A percentile compares a stretch with the other conserved stretches of the same genome.
Evolutionary conservation across 176 grass and related monocot species (phyloP).

Genomic region (Oryza rufipogon): DNA sequence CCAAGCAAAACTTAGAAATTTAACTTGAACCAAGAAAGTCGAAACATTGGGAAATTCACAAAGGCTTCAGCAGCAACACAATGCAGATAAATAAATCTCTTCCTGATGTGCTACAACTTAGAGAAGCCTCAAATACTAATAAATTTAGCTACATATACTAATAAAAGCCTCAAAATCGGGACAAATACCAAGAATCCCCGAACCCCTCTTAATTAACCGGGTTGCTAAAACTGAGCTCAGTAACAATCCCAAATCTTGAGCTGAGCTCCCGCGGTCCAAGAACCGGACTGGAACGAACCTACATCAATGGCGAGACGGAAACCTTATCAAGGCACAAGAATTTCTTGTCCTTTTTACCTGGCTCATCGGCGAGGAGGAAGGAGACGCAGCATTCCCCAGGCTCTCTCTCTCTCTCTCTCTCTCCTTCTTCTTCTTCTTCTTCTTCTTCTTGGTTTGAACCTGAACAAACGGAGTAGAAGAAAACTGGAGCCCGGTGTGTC

Average conservation of each 20-base stretch:
- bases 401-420: too few relatives aligned
- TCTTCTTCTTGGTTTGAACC: background rate
- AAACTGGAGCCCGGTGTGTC: background rate
- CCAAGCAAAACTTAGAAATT: background rate
- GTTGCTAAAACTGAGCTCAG: background rate
- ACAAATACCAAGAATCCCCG: slow-evolving; percentile 3
- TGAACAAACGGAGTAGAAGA: background rate
- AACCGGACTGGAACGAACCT: slow-evolving; percentile 4
- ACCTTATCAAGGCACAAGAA: background rate
- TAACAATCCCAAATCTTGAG: slow-evolving; percentile 2
- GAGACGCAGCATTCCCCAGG: background rate
- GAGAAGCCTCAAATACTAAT: too few relatives aligned
- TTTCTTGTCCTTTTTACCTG: slow-evolving; percentile 24
- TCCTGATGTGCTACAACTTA: background rate
- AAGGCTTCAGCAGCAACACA: background rate
- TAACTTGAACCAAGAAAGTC: background rate
- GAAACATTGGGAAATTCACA: background rate
- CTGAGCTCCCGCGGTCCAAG: background rate
- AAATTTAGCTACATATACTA: background rate
- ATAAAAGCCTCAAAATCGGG: background rate
- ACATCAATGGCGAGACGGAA: slow-evolving; percentile 23
- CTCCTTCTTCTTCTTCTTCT: too few relatives aligned
- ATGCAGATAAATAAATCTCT: background rate
- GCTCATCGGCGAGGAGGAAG: slow-evolving; percentile 1
- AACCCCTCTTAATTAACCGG: background rate